Conservation (phyloP, 2,329 filamentous ascomycete genomes). For the Penicillium sp. region DNA sequence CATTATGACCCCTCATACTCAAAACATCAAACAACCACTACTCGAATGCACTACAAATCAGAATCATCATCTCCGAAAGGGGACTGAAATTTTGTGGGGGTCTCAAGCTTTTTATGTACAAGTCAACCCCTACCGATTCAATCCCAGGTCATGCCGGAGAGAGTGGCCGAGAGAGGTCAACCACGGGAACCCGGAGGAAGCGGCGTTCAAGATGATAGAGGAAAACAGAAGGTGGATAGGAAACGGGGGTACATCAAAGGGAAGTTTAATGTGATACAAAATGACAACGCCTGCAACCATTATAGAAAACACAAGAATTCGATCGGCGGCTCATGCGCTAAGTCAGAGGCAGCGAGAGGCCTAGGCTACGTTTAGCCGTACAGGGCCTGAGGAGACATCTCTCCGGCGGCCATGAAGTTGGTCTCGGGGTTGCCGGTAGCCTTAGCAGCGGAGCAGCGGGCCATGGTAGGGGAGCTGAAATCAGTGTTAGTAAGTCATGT, state of each 20-base stretch:
- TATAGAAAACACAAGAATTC: constrained; percentile 38
- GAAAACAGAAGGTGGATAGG: constrained; percentile 33
- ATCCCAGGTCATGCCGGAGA: constrained; percentile 32
- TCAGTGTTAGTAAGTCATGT: constrained; percentile 22
- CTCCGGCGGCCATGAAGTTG: constrained; percentile 77
- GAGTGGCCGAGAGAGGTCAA: constrained; percentile 33
- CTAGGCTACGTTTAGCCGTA: constrained; percentile 41
- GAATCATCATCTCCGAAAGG: constrained; percentile 23
- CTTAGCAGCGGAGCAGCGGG: constrained; percentile 93
- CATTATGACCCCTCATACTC: neutral
- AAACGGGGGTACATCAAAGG: constrained; percentile 32
- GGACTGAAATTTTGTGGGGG: constrained; percentile 33
- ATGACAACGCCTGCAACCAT: constrained; percentile 45
- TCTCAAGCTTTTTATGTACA: constrained; percentile 47
- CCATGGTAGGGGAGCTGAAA: constrained; percentile 92
- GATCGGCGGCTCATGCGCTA: constrained; percentile 26
- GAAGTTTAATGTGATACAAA: constrained; percentile 44
- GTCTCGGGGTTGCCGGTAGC: constrained; percentile 77
- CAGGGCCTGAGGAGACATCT: constrained; percentile 50
- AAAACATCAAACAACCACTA: neutral
- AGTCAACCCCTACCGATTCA: constrained; percentile 37
- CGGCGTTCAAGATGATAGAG: constrained; percentile 33
- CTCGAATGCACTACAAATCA: neutral
- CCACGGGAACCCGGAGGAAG: constrained; percentile 32
- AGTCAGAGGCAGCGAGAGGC: constrained; percentile 16